These are phyloP conservation scores for Filosporella fistucella DNA, from an alignment of 495 filamentous ascomycete genomes.

Conservation along the genomic window DNA sequence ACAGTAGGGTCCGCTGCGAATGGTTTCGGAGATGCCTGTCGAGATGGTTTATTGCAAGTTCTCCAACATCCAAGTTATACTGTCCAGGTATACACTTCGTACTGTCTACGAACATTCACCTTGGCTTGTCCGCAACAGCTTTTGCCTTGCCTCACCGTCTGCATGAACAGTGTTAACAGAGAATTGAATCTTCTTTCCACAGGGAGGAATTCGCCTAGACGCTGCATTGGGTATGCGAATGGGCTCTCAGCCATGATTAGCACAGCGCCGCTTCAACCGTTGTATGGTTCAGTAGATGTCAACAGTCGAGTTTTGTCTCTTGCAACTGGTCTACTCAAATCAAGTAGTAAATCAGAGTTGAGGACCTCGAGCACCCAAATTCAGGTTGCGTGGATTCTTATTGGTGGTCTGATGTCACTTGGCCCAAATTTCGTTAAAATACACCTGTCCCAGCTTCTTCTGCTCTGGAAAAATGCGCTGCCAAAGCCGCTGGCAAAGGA, in stretches of 20 bases:
- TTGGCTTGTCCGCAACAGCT: constrained; percentile 89
- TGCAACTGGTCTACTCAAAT: constrained; percentile 89
- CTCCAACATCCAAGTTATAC: constrained; percentile 94
- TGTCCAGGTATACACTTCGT: constrained; percentile 83
- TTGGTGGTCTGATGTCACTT: constrained; percentile 92
- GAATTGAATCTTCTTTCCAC: constrained; percentile 76
- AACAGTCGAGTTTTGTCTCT: constrained; percentile 88
- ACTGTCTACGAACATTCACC: constrained; percentile 81
- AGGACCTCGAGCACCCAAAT: constrained; percentile 91
- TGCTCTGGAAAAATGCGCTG: constrained; percentile 97
- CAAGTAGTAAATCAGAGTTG: constrained; percentile 85
- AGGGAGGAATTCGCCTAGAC: constrained; percentile 71
- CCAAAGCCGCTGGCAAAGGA: constrained; percentile 92
- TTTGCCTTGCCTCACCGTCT: constrained; percentile 85
- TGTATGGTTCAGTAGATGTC: constrained; percentile 94
- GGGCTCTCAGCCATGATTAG: constrained; percentile 89
- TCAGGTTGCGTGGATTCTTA: constrained; percentile 95
- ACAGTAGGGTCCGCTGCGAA: constrained; percentile 79
- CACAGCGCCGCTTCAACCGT: constrained; percentile 77
- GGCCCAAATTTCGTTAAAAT: constrained; percentile 99
- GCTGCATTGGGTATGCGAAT: constrained; percentile 90
- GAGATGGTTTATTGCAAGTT: constrained; percentile 86
- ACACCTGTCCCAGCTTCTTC: constrained; percentile 86
- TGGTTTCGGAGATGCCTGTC: constrained; percentile 69
- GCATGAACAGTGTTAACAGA: constrained; percentile 90